A percentile compares a stretch with the other conserved stretches of the same genome.
These are phyloP conservation scores for Aspergillus hiratsukae DNA, from an alignment of 2,329 filamentous ascomycete species.

Conservation along the genomic window DNA sequence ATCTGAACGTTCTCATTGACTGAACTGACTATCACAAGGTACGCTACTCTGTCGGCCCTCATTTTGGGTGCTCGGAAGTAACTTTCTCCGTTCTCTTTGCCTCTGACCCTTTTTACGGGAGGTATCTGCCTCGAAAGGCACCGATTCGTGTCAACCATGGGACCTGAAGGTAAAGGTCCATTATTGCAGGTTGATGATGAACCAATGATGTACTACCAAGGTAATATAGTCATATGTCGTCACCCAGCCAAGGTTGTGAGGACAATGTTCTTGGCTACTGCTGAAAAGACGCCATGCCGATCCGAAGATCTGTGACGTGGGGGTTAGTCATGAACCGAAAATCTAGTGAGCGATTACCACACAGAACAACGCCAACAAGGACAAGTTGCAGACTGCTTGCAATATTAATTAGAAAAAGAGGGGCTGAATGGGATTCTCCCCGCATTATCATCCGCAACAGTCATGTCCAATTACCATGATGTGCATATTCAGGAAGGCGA, in stretches of 20 bases:
- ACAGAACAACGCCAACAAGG: background rate
- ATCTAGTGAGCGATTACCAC: background rate
- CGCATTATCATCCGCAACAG: background rate
- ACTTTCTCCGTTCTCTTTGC: background rate
- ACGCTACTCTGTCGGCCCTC: background rate
- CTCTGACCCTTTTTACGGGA: background rate
- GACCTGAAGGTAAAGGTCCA: background rate
- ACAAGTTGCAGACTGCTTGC: background rate
- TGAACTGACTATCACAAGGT: background rate
- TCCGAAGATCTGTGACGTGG: constrained; percentile 27
- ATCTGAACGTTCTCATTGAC: background rate
- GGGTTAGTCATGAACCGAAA: constrained; percentile 7
- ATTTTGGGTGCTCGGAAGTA: background rate
- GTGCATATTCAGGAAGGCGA: background rate
- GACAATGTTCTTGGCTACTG: constrained; percentile 1
- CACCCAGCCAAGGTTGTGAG: constrained; percentile 3
- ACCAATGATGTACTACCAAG: constrained; percentile 1
- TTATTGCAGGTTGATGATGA: background rate
- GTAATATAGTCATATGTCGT: constrained; percentile 8
- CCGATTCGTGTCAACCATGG: background rate
- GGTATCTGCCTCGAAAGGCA: background rate
- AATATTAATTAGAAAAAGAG: background rate
- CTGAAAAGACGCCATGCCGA: constrained; percentile 14
- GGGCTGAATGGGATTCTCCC: background rate
- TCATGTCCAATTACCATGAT: background rate